phyloP scores from a whole-genome alignment of 208 protist species.

The Trichomonas tenax region DNA sequence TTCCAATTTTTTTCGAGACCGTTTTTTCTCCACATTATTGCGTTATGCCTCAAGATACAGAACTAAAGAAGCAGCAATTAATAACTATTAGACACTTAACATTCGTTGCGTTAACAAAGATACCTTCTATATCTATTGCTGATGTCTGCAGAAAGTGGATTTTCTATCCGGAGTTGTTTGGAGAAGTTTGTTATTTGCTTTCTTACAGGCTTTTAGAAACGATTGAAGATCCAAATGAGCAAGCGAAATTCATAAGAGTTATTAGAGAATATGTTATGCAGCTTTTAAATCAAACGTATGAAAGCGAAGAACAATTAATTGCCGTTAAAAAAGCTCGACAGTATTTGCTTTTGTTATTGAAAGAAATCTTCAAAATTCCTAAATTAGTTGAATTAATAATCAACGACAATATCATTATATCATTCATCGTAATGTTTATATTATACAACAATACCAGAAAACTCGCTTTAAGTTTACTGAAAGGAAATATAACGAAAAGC shows the following conservation, averaged over 20 bases:
- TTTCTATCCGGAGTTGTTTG: neutral
- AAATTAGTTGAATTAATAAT: neutral
- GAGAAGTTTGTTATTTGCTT: neutral
- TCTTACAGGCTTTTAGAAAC: neutral
- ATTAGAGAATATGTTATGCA: neutral
- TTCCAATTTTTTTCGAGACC: neutral
- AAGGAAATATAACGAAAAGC: neutral
- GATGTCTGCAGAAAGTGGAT: neutral
- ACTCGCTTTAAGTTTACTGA: neutral
- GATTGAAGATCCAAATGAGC: neutral
- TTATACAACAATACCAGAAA: neutral
- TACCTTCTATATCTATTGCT: neutral
- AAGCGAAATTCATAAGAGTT: neutral
- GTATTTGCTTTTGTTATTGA: neutral
- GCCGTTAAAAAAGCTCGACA: neutral
- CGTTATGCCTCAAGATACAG: neutral
- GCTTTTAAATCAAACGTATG: neutral
- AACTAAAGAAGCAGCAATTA: neutral
- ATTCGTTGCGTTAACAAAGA: neutral
- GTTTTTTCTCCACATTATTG: neutral
- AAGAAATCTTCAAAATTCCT: neutral
- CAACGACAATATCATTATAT: neutral
- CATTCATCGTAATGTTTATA: neutral
- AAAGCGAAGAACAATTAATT: neutral
- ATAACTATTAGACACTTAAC: neutral